These are phyloP conservation scores for Trichomonascaceae sp. DNA, from an alignment of 1,139 yeast genomes.

Conservation along the genomic window DNA sequence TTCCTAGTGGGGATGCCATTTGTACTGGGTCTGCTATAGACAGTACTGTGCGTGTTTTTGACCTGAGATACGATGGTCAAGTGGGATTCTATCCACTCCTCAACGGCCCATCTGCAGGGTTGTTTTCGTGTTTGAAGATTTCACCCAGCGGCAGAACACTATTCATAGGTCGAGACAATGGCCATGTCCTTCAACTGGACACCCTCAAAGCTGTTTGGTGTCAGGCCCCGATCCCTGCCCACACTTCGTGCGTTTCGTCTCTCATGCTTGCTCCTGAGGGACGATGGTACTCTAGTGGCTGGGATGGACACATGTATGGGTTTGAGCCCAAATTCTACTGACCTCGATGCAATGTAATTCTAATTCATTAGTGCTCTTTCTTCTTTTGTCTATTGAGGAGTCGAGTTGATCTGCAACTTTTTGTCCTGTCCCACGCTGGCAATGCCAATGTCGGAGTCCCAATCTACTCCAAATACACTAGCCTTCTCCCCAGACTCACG, in stretches of 20 bases:
- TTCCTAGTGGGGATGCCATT: constrained; percentile 50
- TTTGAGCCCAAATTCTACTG: not conserved
- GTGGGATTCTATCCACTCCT: constrained; percentile 26
- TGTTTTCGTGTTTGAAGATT: not conserved
- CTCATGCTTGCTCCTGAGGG: not conserved
- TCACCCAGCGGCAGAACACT: not conserved
- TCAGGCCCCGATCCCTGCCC: not conserved
- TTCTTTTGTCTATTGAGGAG: too few relatives aligned
- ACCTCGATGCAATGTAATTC: too few relatives aligned
- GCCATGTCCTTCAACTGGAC: not conserved
- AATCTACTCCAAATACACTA: constrained; percentile 65
- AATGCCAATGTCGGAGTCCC: constrained; percentile 73
- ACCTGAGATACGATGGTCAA: constrained; percentile 65
- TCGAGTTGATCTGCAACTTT: constrained; percentile 65
- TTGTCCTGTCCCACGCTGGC: constrained; percentile 93
- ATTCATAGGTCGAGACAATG: not conserved
- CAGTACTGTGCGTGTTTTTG: constrained; percentile 59
- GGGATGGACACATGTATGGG: not conserved
- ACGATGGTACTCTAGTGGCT: not conserved
- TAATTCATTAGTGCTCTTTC: too few relatives aligned
- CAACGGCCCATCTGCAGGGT: not conserved
- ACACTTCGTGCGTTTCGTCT: not conserved
- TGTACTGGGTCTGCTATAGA: constrained; percentile 68
- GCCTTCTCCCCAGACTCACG: constrained; percentile 37
- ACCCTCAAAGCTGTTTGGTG: not conserved